Base-by-base conservation (phyloP, 306 rosid genomes). In the Begonia loranthoides region DNA sequence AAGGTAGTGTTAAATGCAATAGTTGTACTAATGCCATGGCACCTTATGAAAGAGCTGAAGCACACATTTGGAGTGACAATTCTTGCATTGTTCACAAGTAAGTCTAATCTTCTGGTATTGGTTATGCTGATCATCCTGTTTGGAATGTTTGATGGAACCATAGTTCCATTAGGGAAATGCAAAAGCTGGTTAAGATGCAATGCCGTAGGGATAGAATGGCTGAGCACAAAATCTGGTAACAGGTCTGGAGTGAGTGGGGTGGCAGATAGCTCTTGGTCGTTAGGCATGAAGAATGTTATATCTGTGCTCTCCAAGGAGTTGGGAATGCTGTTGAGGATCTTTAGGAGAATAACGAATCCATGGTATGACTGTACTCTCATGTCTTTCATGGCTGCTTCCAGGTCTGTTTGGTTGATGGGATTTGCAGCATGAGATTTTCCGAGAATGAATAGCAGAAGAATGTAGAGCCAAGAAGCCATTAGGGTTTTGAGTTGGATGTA, bases 341-440 rank as follows among this genome's bases (percentile, higher is more conserved):
- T 72, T 36, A 83, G 78, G 45, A 72, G 87, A 66, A 79, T 72
- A 15, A 79, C 80, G 58, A 84, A 76, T 54, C 79, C 81, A 36
- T 73, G 66, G 75, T 66, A 84, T 55, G 79, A 75, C 34, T 55
- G 24, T 21, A 16, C 56, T 73, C 76, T 60, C 81, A 80, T 76
- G 67, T 78, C 77, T 1, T 61, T 12, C 78, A 72, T 75, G 66
- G 83, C 83, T 43, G 45, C 65, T 50, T 59, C 65, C 61, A 77
- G 66, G 54, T 80, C 73, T 9, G 81, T 65, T 67, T 74, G 73
- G 73, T 72, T 58, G 57, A 70, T 22, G 6, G 68, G 50, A 14
- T 45, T 10, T 8, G 50, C 57, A 34, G 73, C 45, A 51, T 70
- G 68, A 65, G 71, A 64, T 38, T 74, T 66, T 47, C 67, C 64